These are phyloP conservation scores for Russula brevipes DNA, from an alignment of 768 basidiomycete genomes.

Conservation along the genomic window DNA sequence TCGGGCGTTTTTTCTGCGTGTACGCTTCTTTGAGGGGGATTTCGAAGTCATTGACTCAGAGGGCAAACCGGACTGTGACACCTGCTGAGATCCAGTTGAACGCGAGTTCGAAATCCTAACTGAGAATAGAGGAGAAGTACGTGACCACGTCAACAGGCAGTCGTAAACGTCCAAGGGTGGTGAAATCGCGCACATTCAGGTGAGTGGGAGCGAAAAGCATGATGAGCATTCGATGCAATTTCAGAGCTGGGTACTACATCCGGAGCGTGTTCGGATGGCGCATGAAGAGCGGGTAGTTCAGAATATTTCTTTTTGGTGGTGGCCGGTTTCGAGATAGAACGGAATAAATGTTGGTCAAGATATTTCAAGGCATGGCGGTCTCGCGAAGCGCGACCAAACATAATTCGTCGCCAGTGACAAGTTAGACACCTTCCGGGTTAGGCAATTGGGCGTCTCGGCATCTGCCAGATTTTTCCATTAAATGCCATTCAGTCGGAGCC, in stretches of 20 bases:
- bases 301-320: constrained; percentile 48
- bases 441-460: background rate
- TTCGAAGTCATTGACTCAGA: background rate
- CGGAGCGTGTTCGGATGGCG: constrained; percentile 40
- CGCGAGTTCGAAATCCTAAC: background rate
- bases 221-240: background rate
- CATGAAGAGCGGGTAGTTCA: constrained; percentile 51
- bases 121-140: background rate
- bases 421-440: constrained; percentile 1
- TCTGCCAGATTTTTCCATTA: background rate
- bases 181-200: constrained; percentile 6
- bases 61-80: background rate
- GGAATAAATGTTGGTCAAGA: background rate
- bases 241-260: constrained; percentile 37
- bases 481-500: constrained; percentile 22
- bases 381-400: no score
- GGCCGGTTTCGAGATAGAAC: constrained; percentile 11
- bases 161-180: background rate
- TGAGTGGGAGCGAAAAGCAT: background rate
- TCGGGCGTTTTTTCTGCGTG: background rate
- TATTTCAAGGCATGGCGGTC: constrained; percentile 4
- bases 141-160: background rate
- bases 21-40: background rate
- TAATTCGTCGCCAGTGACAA: background rate
- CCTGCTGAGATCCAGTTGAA: background rate